phyloP scores from a whole-genome alignment of 768 basidiomycete species.

The Phaeolepiota aurea region DNA sequence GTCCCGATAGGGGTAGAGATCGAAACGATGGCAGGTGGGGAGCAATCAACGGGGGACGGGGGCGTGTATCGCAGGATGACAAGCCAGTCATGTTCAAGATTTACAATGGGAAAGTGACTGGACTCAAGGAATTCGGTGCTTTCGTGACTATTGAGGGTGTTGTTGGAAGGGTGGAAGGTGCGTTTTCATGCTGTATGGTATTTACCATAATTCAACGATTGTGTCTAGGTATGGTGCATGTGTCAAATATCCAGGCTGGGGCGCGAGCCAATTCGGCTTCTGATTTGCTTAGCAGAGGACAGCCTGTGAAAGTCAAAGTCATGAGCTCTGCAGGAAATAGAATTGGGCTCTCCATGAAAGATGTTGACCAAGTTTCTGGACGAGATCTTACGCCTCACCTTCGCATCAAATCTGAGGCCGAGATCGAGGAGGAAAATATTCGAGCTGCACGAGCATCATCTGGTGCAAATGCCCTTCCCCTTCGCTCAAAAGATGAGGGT shows the following conservation, averaged over 20 bases:
- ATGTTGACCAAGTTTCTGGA: constrained; percentile 88
- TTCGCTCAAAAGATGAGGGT: constrained; percentile 45
- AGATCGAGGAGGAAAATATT: constrained; percentile 75
- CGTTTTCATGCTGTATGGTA: constrained; percentile 13
- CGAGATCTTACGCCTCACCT: constrained; percentile 92
- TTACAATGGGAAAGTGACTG: constrained; percentile 79
- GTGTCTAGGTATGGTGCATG: constrained; percentile 86
- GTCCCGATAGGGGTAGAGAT: constrained; percentile 52
- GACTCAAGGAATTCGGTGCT: constrained; percentile 92
- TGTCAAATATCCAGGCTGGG: constrained; percentile 84
- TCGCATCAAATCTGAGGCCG: constrained; percentile 89
- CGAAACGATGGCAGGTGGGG: constrained; percentile 26
- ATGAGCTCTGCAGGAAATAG: constrained; percentile 84
- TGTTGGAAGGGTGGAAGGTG: constrained; percentile 82
- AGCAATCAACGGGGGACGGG: constrained; percentile 25
- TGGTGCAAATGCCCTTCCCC: constrained; percentile 83
- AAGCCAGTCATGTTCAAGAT: constrained; percentile 90
- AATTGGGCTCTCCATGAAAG: constrained; percentile 91
- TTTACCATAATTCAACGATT: constrained; percentile 7
- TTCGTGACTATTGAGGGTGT: constrained; percentile 90
- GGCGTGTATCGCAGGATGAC: constrained; percentile 55
- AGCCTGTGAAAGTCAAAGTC: constrained; percentile 91
- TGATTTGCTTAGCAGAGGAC: constrained; percentile 80
- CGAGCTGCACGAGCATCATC: constrained; percentile 57
- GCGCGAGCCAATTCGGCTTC: constrained; percentile 80